Evolutionary conservation across 495 filamentous ascomycete species (phyloP).

Genomic region (Parathielavia appendiculata): DNA sequence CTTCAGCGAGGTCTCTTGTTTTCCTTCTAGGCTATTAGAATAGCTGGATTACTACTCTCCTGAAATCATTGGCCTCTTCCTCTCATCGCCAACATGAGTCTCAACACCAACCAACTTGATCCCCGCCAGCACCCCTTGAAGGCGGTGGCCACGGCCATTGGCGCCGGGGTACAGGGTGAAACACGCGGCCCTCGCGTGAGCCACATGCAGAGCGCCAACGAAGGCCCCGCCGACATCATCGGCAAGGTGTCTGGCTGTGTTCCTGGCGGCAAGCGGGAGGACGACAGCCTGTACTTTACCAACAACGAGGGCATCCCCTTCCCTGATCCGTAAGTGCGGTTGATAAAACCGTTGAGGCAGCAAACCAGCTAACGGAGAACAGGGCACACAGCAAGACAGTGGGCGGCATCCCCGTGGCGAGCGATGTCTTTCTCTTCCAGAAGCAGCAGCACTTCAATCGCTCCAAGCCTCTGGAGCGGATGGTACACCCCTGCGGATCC

Average conservation of each 20-base stretch:
- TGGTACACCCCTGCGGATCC: slow-evolving; percentile 77
- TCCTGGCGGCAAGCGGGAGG: slow-evolving; percentile 42
- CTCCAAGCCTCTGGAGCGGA: slow-evolving; percentile 64
- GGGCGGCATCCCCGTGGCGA: slow-evolving; percentile 53
- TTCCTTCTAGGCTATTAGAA: no score
- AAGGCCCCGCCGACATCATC: slow-evolving; percentile 52
- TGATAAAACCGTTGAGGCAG: not conserved
- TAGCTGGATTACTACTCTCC: no score
- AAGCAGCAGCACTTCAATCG: slow-evolving; percentile 48
- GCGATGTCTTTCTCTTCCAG: slow-evolving; percentile 48
- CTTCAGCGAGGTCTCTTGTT: no score
- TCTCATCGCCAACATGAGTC: slow-evolving; percentile 13
- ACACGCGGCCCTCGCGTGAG: slow-evolving; percentile 25
- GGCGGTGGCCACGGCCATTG: slow-evolving; percentile 29
- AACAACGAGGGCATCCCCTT: slow-evolving; percentile 56
- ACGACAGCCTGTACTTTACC: slow-evolving; percentile 53
- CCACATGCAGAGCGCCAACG: slow-evolving; percentile 46
- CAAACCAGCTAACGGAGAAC: not conserved
- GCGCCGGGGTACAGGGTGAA: slow-evolving; percentile 24
- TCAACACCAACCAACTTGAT: slow-evolving; percentile 26
- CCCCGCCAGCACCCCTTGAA: slow-evolving; percentile 29
- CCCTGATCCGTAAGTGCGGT: slow-evolving; percentile 40
- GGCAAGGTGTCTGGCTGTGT: slow-evolving; percentile 50
- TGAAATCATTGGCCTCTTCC: not conserved
- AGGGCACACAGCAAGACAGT: slow-evolving; percentile 52